phyloP scores from a whole-genome alignment of 352 stramenopile genomes.

The Globisporangium parvum region DNA sequence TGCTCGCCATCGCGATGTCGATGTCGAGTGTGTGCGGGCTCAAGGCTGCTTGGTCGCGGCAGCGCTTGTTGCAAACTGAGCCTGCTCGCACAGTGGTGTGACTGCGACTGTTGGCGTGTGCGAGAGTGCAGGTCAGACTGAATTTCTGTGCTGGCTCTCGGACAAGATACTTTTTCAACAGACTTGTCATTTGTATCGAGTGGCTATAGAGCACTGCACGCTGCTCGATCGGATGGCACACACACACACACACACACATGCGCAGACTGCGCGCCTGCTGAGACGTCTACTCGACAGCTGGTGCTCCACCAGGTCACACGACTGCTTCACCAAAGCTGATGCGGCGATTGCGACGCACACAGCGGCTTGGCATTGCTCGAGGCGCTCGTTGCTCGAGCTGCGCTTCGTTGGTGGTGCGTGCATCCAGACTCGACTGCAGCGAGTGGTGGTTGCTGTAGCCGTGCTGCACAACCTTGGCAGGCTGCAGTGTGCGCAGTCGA shows the following conservation, averaged over 20 bases:
- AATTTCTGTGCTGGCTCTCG: background rate
- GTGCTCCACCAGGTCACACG: background rate
- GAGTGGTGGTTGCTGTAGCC: background rate
- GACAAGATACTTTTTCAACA: too few relatives aligned
- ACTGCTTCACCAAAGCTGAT: constrained; percentile 5
- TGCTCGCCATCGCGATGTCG: background rate
- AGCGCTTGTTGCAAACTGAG: background rate
- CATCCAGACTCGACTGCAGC: too few relatives aligned
- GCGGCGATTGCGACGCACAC: constrained; percentile 6
- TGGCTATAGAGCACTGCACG: too few relatives aligned
- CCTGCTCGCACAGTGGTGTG: background rate
- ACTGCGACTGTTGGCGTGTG: too few relatives aligned
- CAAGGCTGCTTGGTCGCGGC: background rate
- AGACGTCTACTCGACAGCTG: background rate
- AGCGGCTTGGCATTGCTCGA: background rate
- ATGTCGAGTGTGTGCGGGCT: background rate
- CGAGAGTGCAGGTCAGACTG: background rate
- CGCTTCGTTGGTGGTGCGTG: background rate
- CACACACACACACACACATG: too few relatives aligned
- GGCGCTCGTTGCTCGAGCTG: background rate
- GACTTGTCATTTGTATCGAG: too few relatives aligned
- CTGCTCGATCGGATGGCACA: too few relatives aligned
- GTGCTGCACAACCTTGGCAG: constrained; percentile 2
- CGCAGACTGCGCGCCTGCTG: background rate
- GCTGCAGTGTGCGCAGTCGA: background rate